Conservation (phyloP, 73 alveolate genomes). For the Diophrys appendiculata region DNA sequence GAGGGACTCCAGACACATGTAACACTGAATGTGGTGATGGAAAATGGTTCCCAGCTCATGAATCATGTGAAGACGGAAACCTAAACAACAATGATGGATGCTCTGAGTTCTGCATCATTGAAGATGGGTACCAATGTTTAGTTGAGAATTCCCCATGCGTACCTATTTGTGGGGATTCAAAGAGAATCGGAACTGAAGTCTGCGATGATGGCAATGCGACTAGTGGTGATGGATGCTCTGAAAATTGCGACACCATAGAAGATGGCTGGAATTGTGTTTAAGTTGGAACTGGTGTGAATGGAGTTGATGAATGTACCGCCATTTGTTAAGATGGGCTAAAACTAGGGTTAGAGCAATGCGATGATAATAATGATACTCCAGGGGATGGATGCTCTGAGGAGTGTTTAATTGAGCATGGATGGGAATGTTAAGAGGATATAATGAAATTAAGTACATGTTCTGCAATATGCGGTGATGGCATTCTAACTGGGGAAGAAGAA, state of each 20-base stretch:
- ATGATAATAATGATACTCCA: too few relatives aligned
- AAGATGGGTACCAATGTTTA: neutral
- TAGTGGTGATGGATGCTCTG: conserved; percentile 54
- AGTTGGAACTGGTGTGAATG: too few relatives aligned
- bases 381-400: too few relatives aligned
- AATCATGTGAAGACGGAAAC: conserved; percentile 15
- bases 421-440: too few relatives aligned
- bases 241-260: conserved; percentile 12
- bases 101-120: neutral
- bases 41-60: neutral
- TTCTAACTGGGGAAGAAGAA: too few relatives aligned
- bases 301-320: too few relatives aligned
- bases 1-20: conserved; percentile 6
- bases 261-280: too few relatives aligned
- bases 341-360: too few relatives aligned
- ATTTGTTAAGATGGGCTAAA: too few relatives aligned
- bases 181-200: neutral
- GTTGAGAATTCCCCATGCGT: conserved; percentile 5
- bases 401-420: too few relatives aligned
- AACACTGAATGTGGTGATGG: conserved; percentile 13
- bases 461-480: too few relatives aligned
- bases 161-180: conserved; percentile 12
- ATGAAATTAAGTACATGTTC: too few relatives aligned
- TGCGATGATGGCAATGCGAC: conserved; percentile 61
- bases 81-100: conserved; percentile 14